Evolutionary conservation across 768 basidiomycete species (phyloP).

Genomic region (Kwoniella newhampshirensis): DNA sequence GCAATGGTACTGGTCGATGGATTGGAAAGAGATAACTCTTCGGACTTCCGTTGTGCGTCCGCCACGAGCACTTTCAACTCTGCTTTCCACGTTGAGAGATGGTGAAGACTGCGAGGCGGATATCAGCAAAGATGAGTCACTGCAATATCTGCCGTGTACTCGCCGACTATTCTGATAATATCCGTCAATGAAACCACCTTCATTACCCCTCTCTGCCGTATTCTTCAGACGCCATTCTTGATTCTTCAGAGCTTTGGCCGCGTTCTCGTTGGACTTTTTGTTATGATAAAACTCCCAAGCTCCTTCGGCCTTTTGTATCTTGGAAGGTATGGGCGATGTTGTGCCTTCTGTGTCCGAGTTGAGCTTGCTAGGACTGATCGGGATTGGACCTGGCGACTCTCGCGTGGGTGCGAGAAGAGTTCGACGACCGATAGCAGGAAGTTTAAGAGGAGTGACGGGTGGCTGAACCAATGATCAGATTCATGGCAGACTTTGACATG

Average conservation of each 20-base stretch:
- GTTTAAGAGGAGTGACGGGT: not conserved
- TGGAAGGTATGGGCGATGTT: constrained; percentile 15
- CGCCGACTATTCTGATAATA: constrained; percentile 64
- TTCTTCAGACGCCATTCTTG: constrained; percentile 82
- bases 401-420: constrained; percentile 9
- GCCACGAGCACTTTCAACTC: constrained; percentile 77
- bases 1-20: constrained; percentile 27
- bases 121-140: not conserved
- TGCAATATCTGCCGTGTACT: constrained; percentile 12
- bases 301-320: constrained; percentile 51
- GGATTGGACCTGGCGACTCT: constrained; percentile 3
- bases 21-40: constrained; percentile 35
- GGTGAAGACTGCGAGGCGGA: constrained; percentile 69
- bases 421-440: too few relatives aligned
- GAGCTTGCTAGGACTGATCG: constrained; percentile 24
- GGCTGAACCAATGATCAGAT: too few relatives aligned
- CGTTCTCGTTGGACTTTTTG: constrained; percentile 67
- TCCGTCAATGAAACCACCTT: constrained; percentile 77
- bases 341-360: constrained; percentile 2
- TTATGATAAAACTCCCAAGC: constrained; percentile 66
- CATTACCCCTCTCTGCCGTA: constrained; percentile 67
- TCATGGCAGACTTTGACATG: too few relatives aligned
- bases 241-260: constrained; percentile 75
- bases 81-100: constrained; percentile 86
- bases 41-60: constrained; percentile 68